phyloP scores from a whole-genome alignment of 2,329 filamentous ascomycete genomes.

The Didymella keratinophila region DNA sequence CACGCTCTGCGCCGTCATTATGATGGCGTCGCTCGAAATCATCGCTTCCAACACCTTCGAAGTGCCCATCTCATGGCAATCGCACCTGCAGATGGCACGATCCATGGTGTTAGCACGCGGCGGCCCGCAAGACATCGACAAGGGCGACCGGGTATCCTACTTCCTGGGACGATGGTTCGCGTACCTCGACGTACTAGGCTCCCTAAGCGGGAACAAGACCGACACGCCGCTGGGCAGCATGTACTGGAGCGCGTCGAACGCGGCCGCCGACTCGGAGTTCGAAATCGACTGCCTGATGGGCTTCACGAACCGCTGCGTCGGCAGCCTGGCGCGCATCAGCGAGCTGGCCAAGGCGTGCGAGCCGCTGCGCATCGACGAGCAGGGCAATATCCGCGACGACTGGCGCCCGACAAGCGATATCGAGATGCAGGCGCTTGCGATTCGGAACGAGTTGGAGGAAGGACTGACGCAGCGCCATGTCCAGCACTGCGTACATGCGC shows the following conservation, averaged over 20 bases:
- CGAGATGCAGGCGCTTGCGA: conserved; percentile 63
- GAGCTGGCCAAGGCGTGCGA: conserved; percentile 75
- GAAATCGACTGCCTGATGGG: conserved; percentile 83
- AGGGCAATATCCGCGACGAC: conserved; percentile 59
- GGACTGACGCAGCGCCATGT: conserved; percentile 51
- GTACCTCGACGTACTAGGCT: conserved; percentile 81
- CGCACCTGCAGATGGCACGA: conserved; percentile 77
- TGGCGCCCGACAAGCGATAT: conserved; percentile 68
- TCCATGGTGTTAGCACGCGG: conserved; percentile 75
- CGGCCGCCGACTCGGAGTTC: conserved; percentile 66
- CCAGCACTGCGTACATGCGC: conserved; percentile 52
- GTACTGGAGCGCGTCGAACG: conserved; percentile 56
- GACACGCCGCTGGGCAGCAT: conserved; percentile 52
- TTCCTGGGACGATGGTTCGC: conserved; percentile 85
- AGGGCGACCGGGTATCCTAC: conserved; percentile 65
- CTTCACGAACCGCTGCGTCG: conserved; percentile 75
- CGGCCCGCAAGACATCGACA: conserved; percentile 63
- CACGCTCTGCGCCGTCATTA: conserved; percentile 81
- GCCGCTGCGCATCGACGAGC: conserved; percentile 65
- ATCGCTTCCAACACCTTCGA: conserved; percentile 83
- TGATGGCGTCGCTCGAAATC: conserved; percentile 84
- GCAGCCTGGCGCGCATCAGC: conserved; percentile 75
- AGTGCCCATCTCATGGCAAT: conserved; percentile 81
- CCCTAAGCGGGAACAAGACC: conserved; percentile 66
- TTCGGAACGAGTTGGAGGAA: conserved; percentile 69